phyloP scores from a whole-genome alignment of 192 early-diverging fungal species.

The Funneliformis mosseae region DNA sequence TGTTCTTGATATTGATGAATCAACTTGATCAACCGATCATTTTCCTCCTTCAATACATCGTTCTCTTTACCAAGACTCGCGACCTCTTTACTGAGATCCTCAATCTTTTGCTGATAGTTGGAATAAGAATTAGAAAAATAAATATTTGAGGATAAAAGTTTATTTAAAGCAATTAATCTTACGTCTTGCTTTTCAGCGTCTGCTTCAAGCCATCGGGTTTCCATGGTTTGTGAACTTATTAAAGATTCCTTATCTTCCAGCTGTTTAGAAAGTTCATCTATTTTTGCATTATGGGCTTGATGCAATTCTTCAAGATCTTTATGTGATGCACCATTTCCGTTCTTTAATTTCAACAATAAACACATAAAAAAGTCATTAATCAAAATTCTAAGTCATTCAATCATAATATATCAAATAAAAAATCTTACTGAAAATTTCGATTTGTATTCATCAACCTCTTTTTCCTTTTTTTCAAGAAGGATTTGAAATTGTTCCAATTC shows the following conservation, averaged over 20 bases:
- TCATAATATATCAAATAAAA: no score
- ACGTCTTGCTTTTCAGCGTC: constrained; percentile 44
- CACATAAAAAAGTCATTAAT: no score
- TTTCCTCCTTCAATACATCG: constrained; percentile 2
- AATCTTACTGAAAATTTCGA: background rate
- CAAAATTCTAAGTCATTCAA: no score
- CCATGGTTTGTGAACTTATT: constrained; percentile 41
- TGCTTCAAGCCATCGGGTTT: constrained; percentile 44
- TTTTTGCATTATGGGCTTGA: constrained; percentile 32
- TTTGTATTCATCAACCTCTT: constrained; percentile 36
- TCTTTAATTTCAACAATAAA: no score
- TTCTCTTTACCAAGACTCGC: constrained; percentile 22
- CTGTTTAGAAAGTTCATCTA: constrained; percentile 8
- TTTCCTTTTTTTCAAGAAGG: constrained; percentile 33
- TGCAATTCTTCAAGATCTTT: constrained; percentile 26
- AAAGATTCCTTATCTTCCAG: no score
- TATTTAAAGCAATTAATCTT: constrained; percentile 1
- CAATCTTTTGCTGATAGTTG: background rate
- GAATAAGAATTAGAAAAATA: no score
- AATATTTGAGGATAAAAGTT: background rate
- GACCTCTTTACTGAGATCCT: background rate
- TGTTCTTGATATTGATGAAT: constrained; percentile 15
- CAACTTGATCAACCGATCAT: constrained; percentile 8
- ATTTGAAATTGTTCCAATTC: constrained; percentile 34
- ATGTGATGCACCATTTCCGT: constrained; percentile 1